Conservation (phyloP, 2,329 filamentous ascomycete genomes). For the Trematosphaeria pertusa region DNA sequence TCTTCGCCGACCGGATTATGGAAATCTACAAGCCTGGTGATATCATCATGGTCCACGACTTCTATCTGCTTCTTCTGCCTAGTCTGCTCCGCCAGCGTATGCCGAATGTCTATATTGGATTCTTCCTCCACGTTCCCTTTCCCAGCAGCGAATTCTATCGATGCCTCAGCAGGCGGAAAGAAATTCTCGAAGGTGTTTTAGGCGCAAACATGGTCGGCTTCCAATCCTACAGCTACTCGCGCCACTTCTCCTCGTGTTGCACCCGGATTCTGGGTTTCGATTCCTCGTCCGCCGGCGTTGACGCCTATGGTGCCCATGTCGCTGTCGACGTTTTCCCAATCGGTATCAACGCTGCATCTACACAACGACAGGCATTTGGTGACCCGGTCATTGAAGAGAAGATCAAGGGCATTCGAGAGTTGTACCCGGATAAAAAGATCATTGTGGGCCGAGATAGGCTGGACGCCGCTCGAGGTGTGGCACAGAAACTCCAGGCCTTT, state of each 20-base stretch:
- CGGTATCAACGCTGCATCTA: conserved; percentile 86
- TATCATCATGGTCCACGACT: conserved; percentile 91
- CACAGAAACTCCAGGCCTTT: conserved; percentile 95
- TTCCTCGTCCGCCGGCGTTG: conserved; percentile 82
- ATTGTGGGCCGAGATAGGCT: conserved; percentile 95
- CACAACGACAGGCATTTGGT: conserved; percentile 76
- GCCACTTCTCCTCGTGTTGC: conserved; percentile 94
- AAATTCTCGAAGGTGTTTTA: conserved; percentile 86
- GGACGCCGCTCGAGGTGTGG: conserved; percentile 89
- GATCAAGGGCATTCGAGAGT: conserved; percentile 71
- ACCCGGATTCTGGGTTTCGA: conserved; percentile 90
- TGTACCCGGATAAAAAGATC: conserved; percentile 90
- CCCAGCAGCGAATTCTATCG: conserved; percentile 95
- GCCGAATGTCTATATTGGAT: conserved; percentile 90
- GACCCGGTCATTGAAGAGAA: conserved; percentile 74
- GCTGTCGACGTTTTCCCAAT: conserved; percentile 94
- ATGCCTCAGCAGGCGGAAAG: conserved; percentile 85
- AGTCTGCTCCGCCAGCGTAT: conserved; percentile 85
- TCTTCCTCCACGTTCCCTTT: conserved; percentile 93
- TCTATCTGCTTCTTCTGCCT: conserved; percentile 88
- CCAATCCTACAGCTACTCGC: conserved; percentile 93
- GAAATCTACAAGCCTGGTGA: conserved; percentile 92
- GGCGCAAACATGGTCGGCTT: conserved; percentile 94
- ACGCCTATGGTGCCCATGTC: conserved; percentile 87
- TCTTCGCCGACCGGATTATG: conserved; percentile 88